phyloP scores from a whole-genome alignment of 202 grass and related monocot genomes.

The Carex arenaria region DNA sequence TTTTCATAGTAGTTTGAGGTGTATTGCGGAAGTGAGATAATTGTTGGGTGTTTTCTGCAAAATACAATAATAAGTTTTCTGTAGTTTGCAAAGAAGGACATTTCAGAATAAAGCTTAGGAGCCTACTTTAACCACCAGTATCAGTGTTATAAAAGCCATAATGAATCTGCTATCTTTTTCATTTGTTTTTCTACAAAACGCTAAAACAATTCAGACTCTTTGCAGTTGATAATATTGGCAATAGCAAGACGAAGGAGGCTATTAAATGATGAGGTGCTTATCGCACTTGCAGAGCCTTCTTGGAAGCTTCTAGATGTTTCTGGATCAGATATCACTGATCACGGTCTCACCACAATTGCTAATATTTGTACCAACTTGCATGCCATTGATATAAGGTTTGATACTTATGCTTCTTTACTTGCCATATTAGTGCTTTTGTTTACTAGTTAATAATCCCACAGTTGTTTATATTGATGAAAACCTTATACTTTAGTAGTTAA shows the following conservation, averaged over 20 bases:
- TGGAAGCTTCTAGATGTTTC: conserved; percentile 89
- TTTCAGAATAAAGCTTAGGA: neutral
- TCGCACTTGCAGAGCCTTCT: conserved; percentile 67
- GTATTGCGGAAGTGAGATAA: neutral
- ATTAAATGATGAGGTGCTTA: conserved; percentile 64
- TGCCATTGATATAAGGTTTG: conserved; percentile 91
- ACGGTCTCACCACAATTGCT: conserved; percentile 49
- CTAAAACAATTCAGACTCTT: neutral
- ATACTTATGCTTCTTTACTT: conserved; percentile 1
- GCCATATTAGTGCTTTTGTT: neutral
- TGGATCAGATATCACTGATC: conserved; percentile 76
- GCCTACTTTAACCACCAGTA: neutral
- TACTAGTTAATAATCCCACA: neutral
- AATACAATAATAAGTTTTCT: neutral
- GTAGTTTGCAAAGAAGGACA: neutral
- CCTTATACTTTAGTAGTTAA: neutral
- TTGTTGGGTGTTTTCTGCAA: neutral
- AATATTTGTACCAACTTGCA: conserved; percentile 61
- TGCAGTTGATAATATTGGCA: conserved; percentile 73
- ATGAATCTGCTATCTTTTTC: neutral
- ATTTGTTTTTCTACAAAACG: neutral
- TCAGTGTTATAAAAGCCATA: neutral
- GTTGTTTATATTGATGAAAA: neutral
- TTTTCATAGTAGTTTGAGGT: neutral
- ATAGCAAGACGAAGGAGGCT: conserved; percentile 83